Evolutionary conservation across 345 rosid species (phyloP), one percentile per base, ranked within the genome.

Genomic region (Salix exigua): DNA sequence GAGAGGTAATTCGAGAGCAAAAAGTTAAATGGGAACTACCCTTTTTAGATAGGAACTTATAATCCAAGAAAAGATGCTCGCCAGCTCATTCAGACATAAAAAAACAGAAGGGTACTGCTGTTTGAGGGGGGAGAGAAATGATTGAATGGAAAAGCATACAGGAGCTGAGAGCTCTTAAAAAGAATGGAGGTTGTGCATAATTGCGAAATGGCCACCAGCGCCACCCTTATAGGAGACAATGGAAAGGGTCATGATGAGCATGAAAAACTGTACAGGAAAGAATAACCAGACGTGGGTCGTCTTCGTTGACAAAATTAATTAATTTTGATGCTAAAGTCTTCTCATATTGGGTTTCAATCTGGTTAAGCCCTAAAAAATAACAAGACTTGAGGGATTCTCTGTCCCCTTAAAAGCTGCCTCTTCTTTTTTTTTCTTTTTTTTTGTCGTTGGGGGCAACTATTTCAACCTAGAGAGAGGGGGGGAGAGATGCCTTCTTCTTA

Each of bases 371-470:
- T 11, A 30, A 63, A 69, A 75, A 71, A 18, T 51, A 72, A 10
- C 14, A 31, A 55, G 62, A 66, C 25, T 60, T 70, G 83, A 66
- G 46, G 68, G 86, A 83, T 82, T 86, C 81, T 79, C 61, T 70
- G 83, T 69, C 55, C 85, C 65, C 85, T 67, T 46, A 42, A 70
- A 84, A 80, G 86, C 89, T 82, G 88, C 83, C 85, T 75, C n/a
- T n/a, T n/a, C n/a, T n/a, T n/a, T n/a, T n/a, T n/a, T n/a, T n/a
- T n/a, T n/a, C n/a, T n/a, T n/a, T 79, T 72, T 87, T 84, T 66
- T 85, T 87, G 88, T 87, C 87, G 79, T 82, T 23, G 83, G 81
- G 76, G 75, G 74, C 78, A 77, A 83, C 86, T 76, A 73, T 77
- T 83, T 74, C 30, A 18, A 40, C 48, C 5, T 60, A 48, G 44